Percentiles rank a stretch among this genome's conserved stretches.
phyloP scores from a whole-genome alignment of 106 monocot species.

The Platanthera guangdongensis region DNA sequence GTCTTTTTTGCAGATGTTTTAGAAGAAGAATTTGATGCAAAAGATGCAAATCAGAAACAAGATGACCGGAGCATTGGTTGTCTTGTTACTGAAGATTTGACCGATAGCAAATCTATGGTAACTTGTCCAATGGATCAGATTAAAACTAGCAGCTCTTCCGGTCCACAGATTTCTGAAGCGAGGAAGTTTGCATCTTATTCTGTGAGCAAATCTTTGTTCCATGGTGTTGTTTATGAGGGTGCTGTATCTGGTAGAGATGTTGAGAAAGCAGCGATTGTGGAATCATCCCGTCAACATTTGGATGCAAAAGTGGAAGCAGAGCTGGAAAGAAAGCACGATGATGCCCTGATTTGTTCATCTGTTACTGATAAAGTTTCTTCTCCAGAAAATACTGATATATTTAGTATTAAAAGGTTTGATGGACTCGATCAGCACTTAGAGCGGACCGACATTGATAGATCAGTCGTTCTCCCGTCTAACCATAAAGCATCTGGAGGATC shows the following conservation, averaged over 20 bases:
- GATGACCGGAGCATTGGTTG: constrained; percentile 4
- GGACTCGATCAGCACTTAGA: constrained; percentile 6
- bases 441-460: constrained; percentile 3
- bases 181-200: constrained; percentile 5
- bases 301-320: constrained; percentile 3
- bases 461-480: neutral
- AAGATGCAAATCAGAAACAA: constrained; percentile 6
- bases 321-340: neutral
- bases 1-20: constrained; percentile 9
- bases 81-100: neutral
- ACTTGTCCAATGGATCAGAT: constrained; percentile 9
- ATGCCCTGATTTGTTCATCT: constrained; percentile 10
- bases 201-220: constrained; percentile 5
- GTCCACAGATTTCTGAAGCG: constrained; percentile 6
- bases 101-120: constrained; percentile 6
- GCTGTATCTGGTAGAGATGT: constrained; percentile 5
- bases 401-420: constrained; percentile 13
- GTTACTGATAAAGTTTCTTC: constrained; percentile 1
- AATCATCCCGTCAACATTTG: neutral
- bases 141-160: constrained; percentile 6
- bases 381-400: constrained; percentile 12
- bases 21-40: constrained; percentile 11
- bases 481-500: constrained; percentile 7
- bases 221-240: neutral
- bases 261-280: constrained; percentile 16